Base-by-base conservation (phyloP, 2,329 filamentous ascomycete species). In the Cytospora piceicola region DNA sequence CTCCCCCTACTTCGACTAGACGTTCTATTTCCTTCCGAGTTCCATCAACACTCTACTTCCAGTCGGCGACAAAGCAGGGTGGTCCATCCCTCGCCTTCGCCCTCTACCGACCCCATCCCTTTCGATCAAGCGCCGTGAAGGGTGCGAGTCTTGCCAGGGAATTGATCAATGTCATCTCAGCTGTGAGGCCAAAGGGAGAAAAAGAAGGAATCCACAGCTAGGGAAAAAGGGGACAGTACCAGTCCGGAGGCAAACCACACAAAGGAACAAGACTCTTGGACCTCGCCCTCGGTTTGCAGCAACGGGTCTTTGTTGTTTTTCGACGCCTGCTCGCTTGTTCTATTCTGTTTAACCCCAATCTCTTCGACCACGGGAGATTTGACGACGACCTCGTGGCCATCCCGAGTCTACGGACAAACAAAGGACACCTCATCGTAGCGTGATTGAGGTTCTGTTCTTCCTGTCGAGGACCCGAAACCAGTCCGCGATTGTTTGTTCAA, bases 101-200 rank as follows among this genome's bases (percentile, higher is more conserved):
- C 64, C 39, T 55, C n/a, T 34, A 57, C 27, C 61, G 15, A 29
- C 24, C 49, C 30, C 15, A 56, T 57, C 64, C 59, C 49, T 64
- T 58, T 53, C 52, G 61, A 24, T 46, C 57, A 58, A 29, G 39
- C 20, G 36, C 57, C 49, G 53, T 42, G 17, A 54, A 54, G 61
- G 57, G 30, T 12, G 42, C 46, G 34, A 15, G 42, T 39, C 49
- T 53, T 46, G 52, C 46, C 52, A 57, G 61, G 65, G 58, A 64
- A 64, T 27, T 39, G 42, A 52, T 61, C 65, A 52, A 65, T 67
- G 65, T 53, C 53, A 67, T 67, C 62, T 63, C 65, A 46, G 58
- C 34, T 61, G 27, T 65, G 59, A 67, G 58, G 51, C 22, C 49
- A 58, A 34, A 67, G 61, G 56, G 59, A 60, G 57, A 64, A 32